phyloP scores from a whole-genome alignment of 1,284 basidiomycete species.

The Nidula niveotomentosa region DNA sequence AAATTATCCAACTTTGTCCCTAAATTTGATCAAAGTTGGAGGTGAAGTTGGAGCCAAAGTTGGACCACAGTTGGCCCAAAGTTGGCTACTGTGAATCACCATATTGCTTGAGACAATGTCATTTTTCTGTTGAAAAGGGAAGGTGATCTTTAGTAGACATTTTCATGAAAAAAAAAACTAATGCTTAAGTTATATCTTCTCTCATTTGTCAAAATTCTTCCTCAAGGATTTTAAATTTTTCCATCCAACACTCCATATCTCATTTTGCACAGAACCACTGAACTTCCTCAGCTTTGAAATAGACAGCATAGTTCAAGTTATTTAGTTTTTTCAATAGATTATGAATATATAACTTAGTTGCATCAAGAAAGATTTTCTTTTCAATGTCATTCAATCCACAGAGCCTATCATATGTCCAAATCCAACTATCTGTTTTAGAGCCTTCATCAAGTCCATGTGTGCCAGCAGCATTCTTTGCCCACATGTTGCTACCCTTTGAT shows the following conservation, averaged over 20 bases:
- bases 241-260: conserved; percentile 1
- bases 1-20: too few species aligned
- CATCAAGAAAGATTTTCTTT: background rate
- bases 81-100: too few species aligned
- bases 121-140: too few species aligned
- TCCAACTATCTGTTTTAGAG: background rate
- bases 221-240: conserved; percentile 3
- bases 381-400: background rate
- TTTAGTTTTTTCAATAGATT: background rate
- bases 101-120: too few species aligned
- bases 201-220: conserved; percentile 2
- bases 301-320: background rate
- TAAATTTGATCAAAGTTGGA: too few species aligned
- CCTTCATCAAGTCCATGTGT: background rate
- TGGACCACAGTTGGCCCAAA: too few species aligned
- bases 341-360: background rate
- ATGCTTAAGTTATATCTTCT: too few species aligned
- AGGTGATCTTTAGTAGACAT: too few species aligned
- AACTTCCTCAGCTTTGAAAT: conserved; percentile 1
- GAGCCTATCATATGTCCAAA: background rate
- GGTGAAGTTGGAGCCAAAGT: too few species aligned
- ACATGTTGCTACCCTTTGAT: background rate
- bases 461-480: background rate
- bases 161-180: too few species aligned
- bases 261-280: background rate